phyloP scores from a whole-genome alignment of 192 early-diverging fungal species.

The Spinellus fusiger region DNA sequence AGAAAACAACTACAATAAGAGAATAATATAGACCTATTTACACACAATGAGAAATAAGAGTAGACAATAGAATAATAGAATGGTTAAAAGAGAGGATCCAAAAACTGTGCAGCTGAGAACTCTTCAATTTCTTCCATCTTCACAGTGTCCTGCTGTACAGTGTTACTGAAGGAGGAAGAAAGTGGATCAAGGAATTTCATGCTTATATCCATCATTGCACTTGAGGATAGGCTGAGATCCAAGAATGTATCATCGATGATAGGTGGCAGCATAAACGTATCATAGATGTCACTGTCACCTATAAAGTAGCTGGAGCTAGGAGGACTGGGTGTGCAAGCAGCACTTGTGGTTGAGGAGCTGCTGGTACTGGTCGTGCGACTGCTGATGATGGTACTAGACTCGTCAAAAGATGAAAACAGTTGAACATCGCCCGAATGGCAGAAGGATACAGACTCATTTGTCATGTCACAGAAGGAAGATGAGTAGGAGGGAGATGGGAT shows the following conservation, averaged over 20 bases:
- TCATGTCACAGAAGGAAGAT: not conserved
- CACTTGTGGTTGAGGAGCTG: slow-evolving; percentile 4
- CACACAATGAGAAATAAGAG: not conserved
- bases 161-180: not conserved
- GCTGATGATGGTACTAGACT: slow-evolving; percentile 1
- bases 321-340: slow-evolving; percentile 8
- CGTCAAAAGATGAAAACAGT: not conserved
- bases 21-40: not conserved
- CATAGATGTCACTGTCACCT: slow-evolving; percentile 6
- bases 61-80: not conserved
- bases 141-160: not conserved
- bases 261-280: slow-evolving; percentile 13
- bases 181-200: not conserved
- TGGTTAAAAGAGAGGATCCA: slow-evolving; percentile 16
- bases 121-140: slow-evolving; percentile 1
- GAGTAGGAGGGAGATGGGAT: not conserved
- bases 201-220: not conserved
- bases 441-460: not conserved
- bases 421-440: not conserved
- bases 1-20: not conserved
- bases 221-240: not conserved
- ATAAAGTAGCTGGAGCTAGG: not conserved
- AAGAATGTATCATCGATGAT: slow-evolving; percentile 11
- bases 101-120: not conserved
- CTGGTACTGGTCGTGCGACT: not conserved